phyloP scores from a whole-genome alignment of 2,329 filamentous ascomycete genomes.

The Exophiala calicioides region DNA sequence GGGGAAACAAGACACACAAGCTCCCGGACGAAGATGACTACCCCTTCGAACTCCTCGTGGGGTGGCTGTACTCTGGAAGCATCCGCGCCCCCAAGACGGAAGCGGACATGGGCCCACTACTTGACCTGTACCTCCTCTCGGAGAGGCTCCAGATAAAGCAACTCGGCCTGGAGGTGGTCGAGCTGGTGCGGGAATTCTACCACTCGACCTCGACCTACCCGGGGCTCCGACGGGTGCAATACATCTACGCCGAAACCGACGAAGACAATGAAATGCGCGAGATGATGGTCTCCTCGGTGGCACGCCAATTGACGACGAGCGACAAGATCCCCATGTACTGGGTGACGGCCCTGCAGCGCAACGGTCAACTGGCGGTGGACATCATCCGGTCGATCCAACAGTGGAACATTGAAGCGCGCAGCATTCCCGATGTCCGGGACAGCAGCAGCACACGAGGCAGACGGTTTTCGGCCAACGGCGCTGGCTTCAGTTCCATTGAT shows the following conservation, averaged over 20 bases:
- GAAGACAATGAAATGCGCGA: conserved; percentile 51
- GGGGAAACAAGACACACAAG: conserved; percentile 41
- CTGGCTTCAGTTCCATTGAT: conserved; percentile 28
- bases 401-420: conserved; percentile 53
- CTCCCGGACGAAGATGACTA: conserved; percentile 56
- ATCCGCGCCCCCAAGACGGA: conserved; percentile 53
- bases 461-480: conserved; percentile 11
- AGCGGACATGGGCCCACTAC: conserved; percentile 51
- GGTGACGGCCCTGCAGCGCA: conserved; percentile 57
- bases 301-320: conserved; percentile 52
- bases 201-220: conserved; percentile 56
- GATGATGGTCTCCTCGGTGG: conserved; percentile 52
- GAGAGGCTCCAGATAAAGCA: conserved; percentile 54
- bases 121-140: conserved; percentile 57
- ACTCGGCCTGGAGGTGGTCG: conserved; percentile 52
- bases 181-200: conserved; percentile 54
- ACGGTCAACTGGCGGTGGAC: conserved; percentile 58
- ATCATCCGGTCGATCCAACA: conserved; percentile 57
- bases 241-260: conserved; percentile 54
- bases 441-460: conserved; percentile 24
- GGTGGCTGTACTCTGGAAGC: conserved; percentile 54
- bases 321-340: conserved; percentile 55
- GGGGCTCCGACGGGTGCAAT: conserved; percentile 54
- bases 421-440: conserved; percentile 52
- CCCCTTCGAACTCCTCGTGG: conserved; percentile 54